These are phyloP conservation scores for Botrytis medusae DNA, from an alignment of 2,329 filamentous ascomycete species.

Conservation along the genomic window DNA sequence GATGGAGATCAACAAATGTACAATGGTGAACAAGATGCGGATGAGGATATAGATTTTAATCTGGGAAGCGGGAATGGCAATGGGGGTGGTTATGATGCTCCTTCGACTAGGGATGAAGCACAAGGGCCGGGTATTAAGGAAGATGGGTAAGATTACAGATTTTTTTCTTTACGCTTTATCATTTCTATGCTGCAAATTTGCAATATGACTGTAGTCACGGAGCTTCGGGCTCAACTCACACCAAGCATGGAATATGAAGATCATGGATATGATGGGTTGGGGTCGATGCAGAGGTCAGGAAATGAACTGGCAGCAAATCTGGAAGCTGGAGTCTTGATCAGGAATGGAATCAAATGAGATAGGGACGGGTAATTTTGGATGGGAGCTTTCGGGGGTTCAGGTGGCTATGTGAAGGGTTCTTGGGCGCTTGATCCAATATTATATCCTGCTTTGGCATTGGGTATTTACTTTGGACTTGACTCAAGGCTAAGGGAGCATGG, in stretches of 20 bases:
- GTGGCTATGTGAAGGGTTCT: not conserved
- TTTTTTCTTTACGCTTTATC: constrained; percentile 31
- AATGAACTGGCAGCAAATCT: not conserved
- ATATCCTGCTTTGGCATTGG: constrained; percentile 13
- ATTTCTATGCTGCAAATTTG: constrained; percentile 24
- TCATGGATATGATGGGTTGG: constrained; percentile 2
- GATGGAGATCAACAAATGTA: constrained; percentile 44
- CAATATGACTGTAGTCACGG: constrained; percentile 26
- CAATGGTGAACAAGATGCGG: constrained; percentile 50
- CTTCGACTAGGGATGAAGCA: constrained; percentile 38
- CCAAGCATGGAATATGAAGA: not conserved
- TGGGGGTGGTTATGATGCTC: constrained; percentile 31
- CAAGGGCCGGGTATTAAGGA: constrained; percentile 76
- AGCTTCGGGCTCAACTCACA: constrained; percentile 3
- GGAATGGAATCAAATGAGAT: constrained; percentile 8
- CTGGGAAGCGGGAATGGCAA: constrained; percentile 48
- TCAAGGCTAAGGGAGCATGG: constrained; percentile 12
- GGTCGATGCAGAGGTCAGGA: not conserved
- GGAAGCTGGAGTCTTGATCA: not conserved
- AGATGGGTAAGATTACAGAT: constrained; percentile 73
- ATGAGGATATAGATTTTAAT: constrained; percentile 61
- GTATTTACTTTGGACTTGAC: constrained; percentile 9
- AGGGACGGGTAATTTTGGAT: not conserved
- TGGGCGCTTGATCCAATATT: constrained; percentile 7
- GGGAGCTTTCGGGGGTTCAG: constrained; percentile 1